phyloP scores from a whole-genome alignment of 148 eudicot species.

The Vaccinium macrocarpon region DNA sequence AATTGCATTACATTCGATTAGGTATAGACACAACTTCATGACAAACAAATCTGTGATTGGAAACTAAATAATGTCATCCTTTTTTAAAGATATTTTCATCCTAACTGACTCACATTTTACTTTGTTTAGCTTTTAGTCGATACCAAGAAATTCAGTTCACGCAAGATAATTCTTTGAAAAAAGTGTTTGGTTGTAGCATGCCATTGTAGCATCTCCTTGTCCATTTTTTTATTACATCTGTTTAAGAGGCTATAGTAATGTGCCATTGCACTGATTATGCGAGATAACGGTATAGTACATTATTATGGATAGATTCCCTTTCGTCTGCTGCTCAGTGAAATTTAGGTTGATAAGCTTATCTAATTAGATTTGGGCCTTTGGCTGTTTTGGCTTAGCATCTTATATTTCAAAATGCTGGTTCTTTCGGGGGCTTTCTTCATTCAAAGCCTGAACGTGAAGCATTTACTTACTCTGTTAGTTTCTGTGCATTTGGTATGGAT shows the following conservation, averaged over 20 bases:
- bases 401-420: background rate
- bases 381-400: background rate
- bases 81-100: background rate
- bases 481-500: background rate
- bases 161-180: background rate
- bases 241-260: background rate
- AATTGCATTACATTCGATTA: background rate
- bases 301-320: background rate
- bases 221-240: background rate
- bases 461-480: background rate
- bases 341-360: background rate
- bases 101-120: background rate
- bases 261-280: background rate
- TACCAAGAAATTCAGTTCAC: background rate
- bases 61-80: background rate
- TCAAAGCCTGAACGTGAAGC: background rate
- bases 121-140: background rate
- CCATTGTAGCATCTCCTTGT: slow-evolving; percentile 3
- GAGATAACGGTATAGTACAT: background rate
- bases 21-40: background rate
- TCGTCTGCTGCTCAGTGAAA: background rate
- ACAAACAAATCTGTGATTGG: background rate
- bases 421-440: background rate
- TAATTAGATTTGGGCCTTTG: no score
- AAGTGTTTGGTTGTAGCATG: background rate